Evolutionary conservation across 2,329 filamentous ascomycete species (phyloP), one percentile per base, ranked within the genome.

Genomic region (Phoma sp.): DNA sequence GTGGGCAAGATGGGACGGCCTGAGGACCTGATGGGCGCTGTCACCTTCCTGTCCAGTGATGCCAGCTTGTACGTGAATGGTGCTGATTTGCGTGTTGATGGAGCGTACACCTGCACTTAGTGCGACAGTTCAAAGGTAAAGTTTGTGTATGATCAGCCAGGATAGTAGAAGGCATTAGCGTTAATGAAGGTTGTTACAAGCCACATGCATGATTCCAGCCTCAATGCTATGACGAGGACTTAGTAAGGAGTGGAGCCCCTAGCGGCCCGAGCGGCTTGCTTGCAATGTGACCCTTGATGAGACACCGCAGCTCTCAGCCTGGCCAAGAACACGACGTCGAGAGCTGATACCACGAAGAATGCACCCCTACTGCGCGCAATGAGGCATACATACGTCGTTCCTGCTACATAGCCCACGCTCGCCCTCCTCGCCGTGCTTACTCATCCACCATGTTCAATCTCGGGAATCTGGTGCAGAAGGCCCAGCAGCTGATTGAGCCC

Each of bases 1-100:
- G 87, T 91, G 71, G 93, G 92, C 53, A 93, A 93, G 79, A 96
- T 98, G 91, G 93, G 93, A 21, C 84, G 87, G 45, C 93, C 93
- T 1, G 87, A 93, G 73, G 93, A 98, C 68, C 83, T 98, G 52
- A 96, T 96, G 90, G 93, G 93, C 2, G 91, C 93, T 5, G 92
- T 96, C 23, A 89, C 91, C 14, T 96, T 93, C 80, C 79, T 96
- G 53, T 84, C 92, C 33, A 93, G 89, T 54, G 91, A 95, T 67
- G 91, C 92, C 2, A 75, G 73, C 59, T 56, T 62, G 51, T 77
- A 77, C 42, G 74, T 77, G 11, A 77, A 72, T 15, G 87, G 91
- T 4, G 89, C 90, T 1, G 90, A 95, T 64, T 80, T 95, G 63
- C 83, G 91, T 23, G 91, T 96, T 30, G 92, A 96, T 65, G 92